Evolutionary conservation across 106 monocot species (phyloP).

Genomic region (Phalaenopsis aphrodite): DNA sequence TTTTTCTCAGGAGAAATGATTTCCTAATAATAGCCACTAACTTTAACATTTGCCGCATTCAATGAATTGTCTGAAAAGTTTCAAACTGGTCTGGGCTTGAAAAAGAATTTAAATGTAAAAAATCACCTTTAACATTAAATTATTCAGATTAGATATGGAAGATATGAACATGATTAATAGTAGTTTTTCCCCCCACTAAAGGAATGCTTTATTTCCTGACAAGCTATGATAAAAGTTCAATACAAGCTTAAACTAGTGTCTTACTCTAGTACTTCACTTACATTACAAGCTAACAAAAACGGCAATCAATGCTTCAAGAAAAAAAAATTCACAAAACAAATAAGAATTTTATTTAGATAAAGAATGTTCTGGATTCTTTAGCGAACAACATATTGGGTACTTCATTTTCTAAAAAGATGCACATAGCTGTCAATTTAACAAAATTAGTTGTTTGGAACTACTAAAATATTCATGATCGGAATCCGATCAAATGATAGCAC

Average conservation of each 20-base stretch:
- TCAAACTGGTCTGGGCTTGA: background rate
- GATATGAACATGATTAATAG: background rate
- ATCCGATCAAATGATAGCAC: background rate
- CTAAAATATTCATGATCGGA: background rate
- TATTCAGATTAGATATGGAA: background rate
- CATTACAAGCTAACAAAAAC: background rate
- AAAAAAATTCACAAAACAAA: background rate
- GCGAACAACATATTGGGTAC: background rate
- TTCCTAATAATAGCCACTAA: background rate
- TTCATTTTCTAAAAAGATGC: background rate
- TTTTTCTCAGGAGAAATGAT: background rate
- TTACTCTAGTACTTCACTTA: background rate
- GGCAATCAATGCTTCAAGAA: background rate
- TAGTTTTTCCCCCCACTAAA: background rate
- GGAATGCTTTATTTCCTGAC: background rate
- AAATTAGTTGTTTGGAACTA: background rate
- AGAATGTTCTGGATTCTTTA: background rate
- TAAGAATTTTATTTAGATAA: background rate
- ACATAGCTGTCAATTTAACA: background rate
- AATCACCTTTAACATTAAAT: background rate
- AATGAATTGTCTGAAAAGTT: background rate
- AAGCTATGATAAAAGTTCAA: background rate
- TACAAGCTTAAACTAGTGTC: conserved; percentile 1
- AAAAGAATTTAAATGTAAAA: background rate
- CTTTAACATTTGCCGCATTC: background rate